These are phyloP conservation scores for Coniochaeta sp. DNA, from an alignment of 2,329 filamentous ascomycete genomes.

Conservation along the genomic window DNA sequence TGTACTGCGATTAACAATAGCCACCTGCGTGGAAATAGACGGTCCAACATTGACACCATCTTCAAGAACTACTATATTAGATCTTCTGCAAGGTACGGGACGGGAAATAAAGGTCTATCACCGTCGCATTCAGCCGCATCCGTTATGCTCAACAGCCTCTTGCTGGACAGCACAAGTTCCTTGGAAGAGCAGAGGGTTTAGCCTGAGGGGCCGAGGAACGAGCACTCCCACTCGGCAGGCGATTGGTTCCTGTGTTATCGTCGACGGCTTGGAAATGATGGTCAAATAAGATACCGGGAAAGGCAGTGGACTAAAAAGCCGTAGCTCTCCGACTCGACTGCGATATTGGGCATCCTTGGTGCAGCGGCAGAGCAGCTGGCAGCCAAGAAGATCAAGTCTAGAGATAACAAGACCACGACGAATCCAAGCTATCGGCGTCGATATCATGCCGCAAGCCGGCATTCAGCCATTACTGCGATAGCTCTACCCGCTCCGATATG, in stretches of 20 bases:
- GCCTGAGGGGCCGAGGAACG: background rate
- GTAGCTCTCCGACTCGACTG: background rate
- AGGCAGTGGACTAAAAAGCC: background rate
- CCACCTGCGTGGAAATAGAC: background rate
- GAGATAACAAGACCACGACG: background rate
- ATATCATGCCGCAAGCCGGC: background rate
- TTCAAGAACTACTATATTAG: background rate
- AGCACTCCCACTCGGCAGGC: background rate
- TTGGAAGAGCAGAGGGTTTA: background rate
- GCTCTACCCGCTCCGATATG: background rate
- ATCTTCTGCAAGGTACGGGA: conserved; percentile 1
- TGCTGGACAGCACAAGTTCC: background rate
- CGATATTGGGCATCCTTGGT: background rate
- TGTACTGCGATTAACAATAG: background rate
- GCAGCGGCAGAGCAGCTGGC: background rate
- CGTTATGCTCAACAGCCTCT: background rate
- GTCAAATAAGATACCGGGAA: background rate
- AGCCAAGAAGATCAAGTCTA: background rate
- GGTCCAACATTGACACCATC: background rate
- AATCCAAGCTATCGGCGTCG: background rate
- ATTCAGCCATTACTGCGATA: too few relatives aligned
- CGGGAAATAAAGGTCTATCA: background rate
- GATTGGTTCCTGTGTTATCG: background rate
- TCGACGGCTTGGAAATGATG: background rate
- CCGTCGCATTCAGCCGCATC: conserved; percentile 2